Evolutionary conservation across 768 basidiomycete species (phyloP), one percentile per base, ranked within the genome.

Genomic region (Lyophyllum atratum): DNA sequence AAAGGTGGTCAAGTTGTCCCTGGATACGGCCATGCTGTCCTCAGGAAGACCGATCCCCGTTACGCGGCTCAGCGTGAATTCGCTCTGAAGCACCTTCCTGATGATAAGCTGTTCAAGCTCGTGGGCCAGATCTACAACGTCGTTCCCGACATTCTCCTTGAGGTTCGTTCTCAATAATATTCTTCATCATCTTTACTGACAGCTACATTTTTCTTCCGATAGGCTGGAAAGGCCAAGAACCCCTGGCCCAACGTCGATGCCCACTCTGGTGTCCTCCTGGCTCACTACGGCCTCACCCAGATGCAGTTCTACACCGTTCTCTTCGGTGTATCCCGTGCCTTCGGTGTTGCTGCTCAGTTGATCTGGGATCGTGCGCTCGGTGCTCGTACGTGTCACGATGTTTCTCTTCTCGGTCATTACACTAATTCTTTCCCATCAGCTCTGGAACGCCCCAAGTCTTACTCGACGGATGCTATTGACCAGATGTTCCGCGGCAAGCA

Each of bases 281-380:
- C 89, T 26, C 79, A 95, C 75, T 95, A 94, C 67, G 93, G 93
- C 48, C 77, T 96, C 54, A 84, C 81, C 60, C 86, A 95, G 74
- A 94, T 95, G 89, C 85, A 93, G 70, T 98, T 91, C 82, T 98
- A 98, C 79, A 98, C 95, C 63, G 96, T 98, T 54, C 81, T 97
- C 58, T 97, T 97, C 73, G 95, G 94, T 79, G 92, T 97, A 8
- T 95, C 93, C n/a, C 90, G 93, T 69, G 93, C 92, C 17, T 92
- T 93, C 64, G 92, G 92, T 76, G 92, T 93, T 54, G 84, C 90
- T 53, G 86, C 92, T 29, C 93, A 95, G 68, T 80, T 93, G 61
- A 92, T 95, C 63, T 95, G 93, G 93, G 93, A 94, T 68, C 91
- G 93, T 71, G 92, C 92, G 15, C 87, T 93, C 65, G 92, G 92